Conservation (phyloP, 257 asterid species). For the Handroanthus guayacan region DNA sequence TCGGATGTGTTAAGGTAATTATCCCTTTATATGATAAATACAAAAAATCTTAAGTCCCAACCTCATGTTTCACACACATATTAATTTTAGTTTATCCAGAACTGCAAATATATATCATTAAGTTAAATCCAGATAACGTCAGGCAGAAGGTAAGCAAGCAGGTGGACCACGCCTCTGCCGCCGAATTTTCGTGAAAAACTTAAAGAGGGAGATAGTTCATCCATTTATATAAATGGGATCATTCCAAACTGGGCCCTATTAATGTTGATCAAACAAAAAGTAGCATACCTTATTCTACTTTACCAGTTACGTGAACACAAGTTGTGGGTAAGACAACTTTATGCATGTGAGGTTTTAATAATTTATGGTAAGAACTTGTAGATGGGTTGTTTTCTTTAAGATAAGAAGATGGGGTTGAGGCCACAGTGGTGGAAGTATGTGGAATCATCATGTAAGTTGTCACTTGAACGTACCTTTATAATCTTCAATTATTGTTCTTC, state of each 20-base stretch:
- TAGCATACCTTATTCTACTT: not conserved
- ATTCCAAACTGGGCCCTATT: not conserved
- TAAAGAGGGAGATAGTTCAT: too few relatives aligned
- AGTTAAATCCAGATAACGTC: not conserved
- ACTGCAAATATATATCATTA: too few relatives aligned
- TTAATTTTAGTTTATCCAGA: too few relatives aligned
- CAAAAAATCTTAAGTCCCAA: too few relatives aligned
- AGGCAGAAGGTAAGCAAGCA: not conserved
- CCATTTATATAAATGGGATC: not conserved
- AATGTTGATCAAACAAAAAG: too few relatives aligned
- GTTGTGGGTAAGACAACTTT: not conserved
- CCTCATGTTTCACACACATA: too few relatives aligned
- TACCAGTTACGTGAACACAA: not conserved
- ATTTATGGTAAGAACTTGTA: not conserved
- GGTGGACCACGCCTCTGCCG: constrained; percentile 17
- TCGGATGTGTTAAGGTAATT: too few relatives aligned
- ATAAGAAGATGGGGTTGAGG: not conserved
- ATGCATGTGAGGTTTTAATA: not conserved
- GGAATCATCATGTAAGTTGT: not conserved
- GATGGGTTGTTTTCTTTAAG: not conserved
- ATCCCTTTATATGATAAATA: too few relatives aligned
- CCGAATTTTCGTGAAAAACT: not conserved
- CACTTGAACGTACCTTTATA: not conserved
- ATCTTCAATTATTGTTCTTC: too few relatives aligned
- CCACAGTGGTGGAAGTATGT: not conserved